Conservation (phyloP, 1,139 yeast genomes). For the Fermentozyma sake region DNA sequence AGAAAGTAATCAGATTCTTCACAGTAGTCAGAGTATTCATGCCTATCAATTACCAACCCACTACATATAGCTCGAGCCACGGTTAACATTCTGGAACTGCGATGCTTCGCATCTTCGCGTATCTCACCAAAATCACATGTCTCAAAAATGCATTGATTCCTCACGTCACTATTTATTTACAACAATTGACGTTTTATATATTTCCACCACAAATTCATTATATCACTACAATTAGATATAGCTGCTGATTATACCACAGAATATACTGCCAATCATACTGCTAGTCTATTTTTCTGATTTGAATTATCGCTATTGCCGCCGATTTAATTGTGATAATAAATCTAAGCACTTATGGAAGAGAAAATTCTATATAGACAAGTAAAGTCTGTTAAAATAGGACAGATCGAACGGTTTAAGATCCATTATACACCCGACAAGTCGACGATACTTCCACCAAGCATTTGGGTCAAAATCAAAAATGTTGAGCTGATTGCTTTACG, state of each 20-base stretch:
- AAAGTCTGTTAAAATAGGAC: slow-evolving; percentile 34
- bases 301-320: not conserved
- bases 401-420: slow-evolving; percentile 32
- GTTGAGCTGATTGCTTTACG: slow-evolving; percentile 69
- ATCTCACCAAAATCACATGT: too few relatives aligned
- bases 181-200: too few relatives aligned
- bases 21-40: too few relatives aligned
- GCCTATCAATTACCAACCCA: too few relatives aligned
- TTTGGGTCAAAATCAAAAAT: slow-evolving; percentile 69
- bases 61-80: too few relatives aligned
- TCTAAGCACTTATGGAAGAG: slow-evolving; percentile 10
- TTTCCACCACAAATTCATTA: too few relatives aligned
- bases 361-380: slow-evolving; percentile 30
- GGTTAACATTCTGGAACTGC: too few relatives aligned
- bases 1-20: too few relatives aligned
- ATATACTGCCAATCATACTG: not conserved
- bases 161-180: too few relatives aligned
- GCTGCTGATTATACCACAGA: slow-evolving; percentile 1
- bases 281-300: not conserved
- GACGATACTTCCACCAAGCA: slow-evolving; percentile 17
- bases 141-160: too few relatives aligned
- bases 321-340: not conserved
- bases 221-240: not conserved
- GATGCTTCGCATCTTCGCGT: too few relatives aligned
- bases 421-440: slow-evolving; percentile 24